Conservation (phyloP, 2,329 filamentous ascomycete species). For the Penicillium sp. region DNA sequence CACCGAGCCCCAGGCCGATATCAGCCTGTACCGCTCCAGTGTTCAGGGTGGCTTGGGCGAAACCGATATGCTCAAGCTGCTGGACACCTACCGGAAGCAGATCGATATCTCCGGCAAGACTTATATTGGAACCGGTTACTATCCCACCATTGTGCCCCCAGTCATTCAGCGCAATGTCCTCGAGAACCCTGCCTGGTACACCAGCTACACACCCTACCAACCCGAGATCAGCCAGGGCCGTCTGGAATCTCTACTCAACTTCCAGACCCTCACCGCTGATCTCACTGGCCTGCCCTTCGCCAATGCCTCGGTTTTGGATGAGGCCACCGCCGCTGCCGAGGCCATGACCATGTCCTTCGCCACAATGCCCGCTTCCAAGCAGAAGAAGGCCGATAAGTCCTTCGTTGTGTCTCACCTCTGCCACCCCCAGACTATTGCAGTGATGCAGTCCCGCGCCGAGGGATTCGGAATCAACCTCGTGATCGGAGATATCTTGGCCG, state of each 20-base stretch:
- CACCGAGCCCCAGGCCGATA: slow-evolving; percentile 45
- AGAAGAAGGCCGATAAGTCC: slow-evolving; percentile 72
- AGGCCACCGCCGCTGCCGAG: slow-evolving; percentile 88
- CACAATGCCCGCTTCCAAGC: slow-evolving; percentile 65
- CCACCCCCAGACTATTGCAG: slow-evolving; percentile 81
- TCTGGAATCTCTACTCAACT: slow-evolving; percentile 88
- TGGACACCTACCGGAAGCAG: slow-evolving; percentile 46
- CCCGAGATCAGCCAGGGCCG: slow-evolving; percentile 95
- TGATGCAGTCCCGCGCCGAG: slow-evolving; percentile 79
- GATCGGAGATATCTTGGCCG: slow-evolving; percentile 66
- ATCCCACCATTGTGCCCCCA: slow-evolving; percentile 77
- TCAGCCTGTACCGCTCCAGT: slow-evolving; percentile 41
- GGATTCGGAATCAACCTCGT: slow-evolving; percentile 86
- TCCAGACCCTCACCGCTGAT: slow-evolving; percentile 88
- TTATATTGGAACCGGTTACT: slow-evolving; percentile 86
- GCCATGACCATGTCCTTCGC: slow-evolving; percentile 93
- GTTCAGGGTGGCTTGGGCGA: slow-evolving; percentile 48
- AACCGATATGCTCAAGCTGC: slow-evolving; percentile 43
- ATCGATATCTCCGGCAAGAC: slow-evolving; percentile 62
- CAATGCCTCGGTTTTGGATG: slow-evolving; percentile 87
- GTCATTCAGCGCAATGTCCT: slow-evolving; percentile 92
- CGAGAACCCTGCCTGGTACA: slow-evolving; percentile 95
- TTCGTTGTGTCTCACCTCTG: slow-evolving; percentile 80
- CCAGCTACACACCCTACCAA: slow-evolving; percentile 96
- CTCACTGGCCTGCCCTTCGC: slow-evolving; percentile 82